Conservation (phyloP, 2,329 filamentous ascomycete species). For the Cyanodermella asteris region DNA sequence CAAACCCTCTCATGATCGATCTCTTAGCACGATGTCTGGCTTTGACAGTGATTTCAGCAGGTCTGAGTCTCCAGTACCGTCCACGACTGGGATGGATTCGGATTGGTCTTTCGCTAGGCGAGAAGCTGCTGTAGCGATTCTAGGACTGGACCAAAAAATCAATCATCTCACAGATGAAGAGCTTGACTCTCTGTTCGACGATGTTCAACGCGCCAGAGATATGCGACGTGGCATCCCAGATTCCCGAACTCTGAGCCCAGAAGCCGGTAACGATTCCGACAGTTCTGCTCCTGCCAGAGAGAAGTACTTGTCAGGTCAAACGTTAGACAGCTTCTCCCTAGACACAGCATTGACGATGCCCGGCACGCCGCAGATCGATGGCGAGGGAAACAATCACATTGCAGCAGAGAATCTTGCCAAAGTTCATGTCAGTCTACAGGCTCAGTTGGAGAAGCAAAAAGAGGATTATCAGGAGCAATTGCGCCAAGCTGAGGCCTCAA, state of each 20-base stretch:
- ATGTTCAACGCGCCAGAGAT: slow-evolving; percentile 72
- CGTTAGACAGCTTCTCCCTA: slow-evolving; percentile 84
- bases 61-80: slow-evolving; percentile 57
- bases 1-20: slow-evolving; percentile 52
- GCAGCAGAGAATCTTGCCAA: slow-evolving; percentile 43
- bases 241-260: slow-evolving; percentile 30
- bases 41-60: slow-evolving; percentile 48
- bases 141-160: slow-evolving; percentile 82
- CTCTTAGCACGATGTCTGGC: slow-evolving; percentile 63
- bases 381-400: slow-evolving; percentile 37
- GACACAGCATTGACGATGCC: slow-evolving; percentile 90
- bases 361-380: slow-evolving; percentile 62
- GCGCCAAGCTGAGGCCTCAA: slow-evolving; percentile 48
- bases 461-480: slow-evolving; percentile 62
- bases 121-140: slow-evolving; percentile 76
- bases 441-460: slow-evolving; percentile 61
- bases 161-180: slow-evolving; percentile 81
- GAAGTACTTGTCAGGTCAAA: slow-evolving; percentile 88
- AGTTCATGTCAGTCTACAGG: slow-evolving; percentile 63
- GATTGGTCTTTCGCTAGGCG: slow-evolving; percentile 88
- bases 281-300: slow-evolving; percentile 75
- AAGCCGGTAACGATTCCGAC: slow-evolving; percentile 76
- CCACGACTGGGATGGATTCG: slow-evolving; percentile 48
- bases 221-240: slow-evolving; percentile 50
- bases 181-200: slow-evolving; percentile 78